Evolutionary conservation across 306 rosid species (phyloP), one percentile per base, ranked within the genome.

Genomic region (Urtica urens): DNA sequence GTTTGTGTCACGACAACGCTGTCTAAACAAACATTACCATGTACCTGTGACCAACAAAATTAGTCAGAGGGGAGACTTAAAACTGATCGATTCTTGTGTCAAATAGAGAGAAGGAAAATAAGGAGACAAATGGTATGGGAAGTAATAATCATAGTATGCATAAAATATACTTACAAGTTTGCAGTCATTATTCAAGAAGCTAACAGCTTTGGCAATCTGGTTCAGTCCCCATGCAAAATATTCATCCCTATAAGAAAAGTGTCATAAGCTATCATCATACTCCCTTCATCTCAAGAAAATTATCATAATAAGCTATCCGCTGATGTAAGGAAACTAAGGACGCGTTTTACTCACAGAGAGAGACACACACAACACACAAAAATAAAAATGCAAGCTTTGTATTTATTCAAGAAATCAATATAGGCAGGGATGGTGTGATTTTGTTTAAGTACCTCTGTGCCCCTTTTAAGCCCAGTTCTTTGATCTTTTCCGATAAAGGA

Each of bases 181-280:
- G 69, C 99, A 92, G 67, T 92, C 99, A 35, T 85, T 92, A 57
- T 92, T 92, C 57, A 92, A 75, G 76, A 92, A 92, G 87, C 99
- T 92, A 75, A 92, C 94, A 57, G 96, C 99, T 67, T 85, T 85
- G 17, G 99, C 87, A 51, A 92, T 72, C 70, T 85, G 99, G 69
- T 75, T 61, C 65, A 92, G 79, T 48, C 99, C 99, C 92, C 93
- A 85, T 2, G 99, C 96, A 73, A 72, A 92, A 59, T 92, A 92
- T 57, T 92, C 99, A 72, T 92, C 96, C 87, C 99, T 92, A 16
- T 3, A 38, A n/a, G 7, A 38, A n/a, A 19, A 24, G 9, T 38
- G 16, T 30, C 35, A 10, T 13, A 42, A 18, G 15, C 20, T 21
- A 38, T 9, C 19, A 3, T 40, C 35, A n/a, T n/a, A 17, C 46